phyloP scores from a whole-genome alignment of 352 stramenopile species.

The Phytophthora tubulina region DNA sequence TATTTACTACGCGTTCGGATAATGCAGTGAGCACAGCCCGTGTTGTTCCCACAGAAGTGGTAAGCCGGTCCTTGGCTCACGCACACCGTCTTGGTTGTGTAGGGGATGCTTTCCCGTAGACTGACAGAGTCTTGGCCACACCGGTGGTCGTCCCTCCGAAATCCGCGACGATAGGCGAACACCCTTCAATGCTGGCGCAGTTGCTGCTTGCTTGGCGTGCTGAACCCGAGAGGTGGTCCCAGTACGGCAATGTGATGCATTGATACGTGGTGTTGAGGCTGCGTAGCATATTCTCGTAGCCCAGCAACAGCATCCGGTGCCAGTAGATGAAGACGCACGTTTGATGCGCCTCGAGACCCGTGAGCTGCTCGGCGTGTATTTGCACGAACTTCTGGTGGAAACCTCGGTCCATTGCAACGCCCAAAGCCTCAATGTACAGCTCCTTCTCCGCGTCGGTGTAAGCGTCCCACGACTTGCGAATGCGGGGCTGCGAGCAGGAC shows the following conservation, averaged over 20 bases:
- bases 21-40: slow-evolving; percentile 47
- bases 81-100: slow-evolving; percentile 39
- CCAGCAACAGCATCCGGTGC: slow-evolving; percentile 68
- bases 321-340: slow-evolving; percentile 79
- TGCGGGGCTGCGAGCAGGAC: slow-evolving; percentile 38
- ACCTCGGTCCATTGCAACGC: slow-evolving; percentile 48
- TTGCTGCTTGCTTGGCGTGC: slow-evolving; percentile 16
- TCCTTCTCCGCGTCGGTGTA: slow-evolving; percentile 47
- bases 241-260: slow-evolving; percentile 73
- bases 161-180: slow-evolving; percentile 46
- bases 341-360: slow-evolving; percentile 59
- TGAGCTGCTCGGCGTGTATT: slow-evolving; percentile 58
- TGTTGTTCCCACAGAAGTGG: slow-evolving; percentile 55
- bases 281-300: slow-evolving; percentile 78
- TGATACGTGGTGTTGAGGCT: slow-evolving; percentile 46
- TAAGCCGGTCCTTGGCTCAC: slow-evolving; percentile 40
- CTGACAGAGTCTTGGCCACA: slow-evolving; percentile 15
- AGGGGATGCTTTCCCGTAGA: slow-evolving; percentile 40
- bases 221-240: slow-evolving; percentile 55
- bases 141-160: slow-evolving; percentile 41
- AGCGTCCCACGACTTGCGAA: slow-evolving; percentile 59
- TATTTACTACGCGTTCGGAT: slow-evolving; percentile 29
- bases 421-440: slow-evolving; percentile 47
- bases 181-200: slow-evolving; percentile 49
- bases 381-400: slow-evolving; percentile 65